A percentile compares a stretch with the other conserved stretches of the same genome.
These are phyloP conservation scores for Eucommia ulmoides DNA, from an alignment of 257 asterid genomes.

Conservation along the genomic window DNA sequence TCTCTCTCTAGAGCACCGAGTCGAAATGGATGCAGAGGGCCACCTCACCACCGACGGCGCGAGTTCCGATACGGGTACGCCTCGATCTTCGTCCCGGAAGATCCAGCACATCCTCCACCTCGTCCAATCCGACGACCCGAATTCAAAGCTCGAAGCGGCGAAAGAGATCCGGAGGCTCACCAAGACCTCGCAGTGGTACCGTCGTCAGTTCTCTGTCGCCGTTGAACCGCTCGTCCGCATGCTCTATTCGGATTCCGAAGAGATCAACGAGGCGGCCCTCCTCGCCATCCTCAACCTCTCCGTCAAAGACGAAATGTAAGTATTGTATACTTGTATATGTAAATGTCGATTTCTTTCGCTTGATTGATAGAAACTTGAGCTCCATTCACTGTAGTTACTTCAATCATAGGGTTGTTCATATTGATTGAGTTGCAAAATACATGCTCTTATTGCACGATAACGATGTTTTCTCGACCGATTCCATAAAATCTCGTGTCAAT, in stretches of 20 bases:
- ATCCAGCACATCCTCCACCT: slow-evolving; percentile 43
- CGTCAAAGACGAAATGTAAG: slow-evolving; percentile 76
- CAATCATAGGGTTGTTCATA: no score
- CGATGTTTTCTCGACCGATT: no score
- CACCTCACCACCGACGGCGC: slow-evolving; percentile 13
- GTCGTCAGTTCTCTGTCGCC: slow-evolving; percentile 65
- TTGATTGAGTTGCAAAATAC: no score
- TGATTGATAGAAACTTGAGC: no score
- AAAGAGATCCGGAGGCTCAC: slow-evolving; percentile 79
- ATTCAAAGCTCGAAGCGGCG: slow-evolving; percentile 51
- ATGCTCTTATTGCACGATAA: no score
- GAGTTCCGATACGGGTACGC: slow-evolving; percentile 17
- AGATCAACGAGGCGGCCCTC: slow-evolving; percentile 58
- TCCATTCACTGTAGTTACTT: no score
- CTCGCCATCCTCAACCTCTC: slow-evolving; percentile 79
- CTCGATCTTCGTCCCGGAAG: slow-evolving; percentile 18
- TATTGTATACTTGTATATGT: no score
- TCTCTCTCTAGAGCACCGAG: not conserved
- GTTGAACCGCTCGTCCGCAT: slow-evolving; percentile 55
- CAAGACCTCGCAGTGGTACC: slow-evolving; percentile 72
- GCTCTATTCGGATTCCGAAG: slow-evolving; percentile 40
- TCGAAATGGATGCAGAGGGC: slow-evolving; percentile 13
- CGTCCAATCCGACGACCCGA: slow-evolving; percentile 36
- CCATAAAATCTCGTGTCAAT: no score
- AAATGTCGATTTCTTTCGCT: no score